These are phyloP conservation scores for Hortaea sp. DNA, from an alignment of 2,329 filamentous ascomycete species.

Conservation along the genomic window DNA sequence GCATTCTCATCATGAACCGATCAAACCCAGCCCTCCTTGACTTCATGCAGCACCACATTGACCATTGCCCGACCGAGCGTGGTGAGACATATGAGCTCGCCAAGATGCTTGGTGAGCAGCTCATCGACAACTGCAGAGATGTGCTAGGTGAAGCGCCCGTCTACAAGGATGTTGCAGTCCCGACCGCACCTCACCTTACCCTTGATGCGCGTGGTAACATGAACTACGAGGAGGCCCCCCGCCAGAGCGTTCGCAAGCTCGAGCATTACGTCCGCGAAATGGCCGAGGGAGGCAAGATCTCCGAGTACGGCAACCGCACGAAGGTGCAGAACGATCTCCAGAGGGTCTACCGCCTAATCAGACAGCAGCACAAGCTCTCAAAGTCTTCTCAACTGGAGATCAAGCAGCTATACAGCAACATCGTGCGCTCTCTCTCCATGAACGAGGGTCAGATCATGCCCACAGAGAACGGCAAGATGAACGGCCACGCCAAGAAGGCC, in stretches of 20 bases:
- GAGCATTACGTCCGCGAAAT: constrained; percentile 98
- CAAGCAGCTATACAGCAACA: constrained; percentile 87
- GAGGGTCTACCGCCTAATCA: constrained; percentile 95
- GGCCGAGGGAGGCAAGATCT: constrained; percentile 96
- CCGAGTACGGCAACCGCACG: constrained; percentile 93
- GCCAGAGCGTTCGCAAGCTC: constrained; percentile 84
- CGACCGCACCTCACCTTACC: constrained; percentile 85
- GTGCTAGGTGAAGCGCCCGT: constrained; percentile 73
- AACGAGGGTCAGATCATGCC: constrained; percentile 96
- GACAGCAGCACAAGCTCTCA: constrained; percentile 94
- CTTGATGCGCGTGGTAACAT: constrained; percentile 88
- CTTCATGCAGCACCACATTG: constrained; percentile 99
- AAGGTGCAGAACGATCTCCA: constrained; percentile 95
- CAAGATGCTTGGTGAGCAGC: constrained; percentile 82
- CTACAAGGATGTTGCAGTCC: constrained; percentile 91
- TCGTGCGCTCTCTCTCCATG: constrained; percentile 90
- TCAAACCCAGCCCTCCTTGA: constrained; percentile 92
- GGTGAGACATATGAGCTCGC: constrained; percentile 98
- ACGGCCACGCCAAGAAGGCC: constrained; percentile 49
- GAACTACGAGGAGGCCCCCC: constrained; percentile 78
- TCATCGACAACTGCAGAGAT: constrained; percentile 96
- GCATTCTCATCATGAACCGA: constrained; percentile 98
- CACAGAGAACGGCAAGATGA: constrained; percentile 64
- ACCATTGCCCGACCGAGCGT: constrained; percentile 92
- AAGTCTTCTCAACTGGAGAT: constrained; percentile 95